These are phyloP conservation scores for Haplographium delicatum DNA, from an alignment of 495 filamentous ascomycete genomes.

Conservation along the genomic window DNA sequence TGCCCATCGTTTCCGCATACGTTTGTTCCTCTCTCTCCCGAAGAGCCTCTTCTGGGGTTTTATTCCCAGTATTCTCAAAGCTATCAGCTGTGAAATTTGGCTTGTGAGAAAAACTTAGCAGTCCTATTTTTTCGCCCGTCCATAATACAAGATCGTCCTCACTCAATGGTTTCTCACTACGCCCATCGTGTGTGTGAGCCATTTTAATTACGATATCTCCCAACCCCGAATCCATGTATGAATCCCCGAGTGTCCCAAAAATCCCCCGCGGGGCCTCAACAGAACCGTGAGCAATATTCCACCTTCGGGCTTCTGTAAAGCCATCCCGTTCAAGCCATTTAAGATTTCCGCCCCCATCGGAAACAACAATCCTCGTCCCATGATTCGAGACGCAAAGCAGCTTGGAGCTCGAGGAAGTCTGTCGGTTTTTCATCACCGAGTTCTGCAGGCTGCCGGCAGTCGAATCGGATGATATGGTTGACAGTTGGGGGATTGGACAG, in stretches of 20 bases:
- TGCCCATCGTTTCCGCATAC: constrained; percentile 66
- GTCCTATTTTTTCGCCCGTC: constrained; percentile 75
- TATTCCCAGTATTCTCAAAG: constrained; percentile 39
- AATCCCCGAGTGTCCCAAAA: constrained; percentile 38
- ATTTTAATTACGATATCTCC: constrained; percentile 69
- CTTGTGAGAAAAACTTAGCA: constrained; percentile 55
- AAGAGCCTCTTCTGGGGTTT: constrained; percentile 35
- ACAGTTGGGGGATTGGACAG: constrained; percentile 28
- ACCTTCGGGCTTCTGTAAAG: constrained; percentile 69
- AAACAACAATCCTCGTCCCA: constrained; percentile 77
- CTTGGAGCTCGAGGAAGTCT: constrained; percentile 75
- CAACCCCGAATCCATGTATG: constrained; percentile 34
- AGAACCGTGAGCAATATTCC: constrained; percentile 57
- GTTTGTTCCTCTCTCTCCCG: constrained; percentile 43
- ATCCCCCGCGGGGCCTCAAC: constrained; percentile 31
- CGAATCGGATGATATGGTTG: constrained; percentile 33
- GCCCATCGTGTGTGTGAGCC: constrained; percentile 51
- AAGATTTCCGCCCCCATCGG: constrained; percentile 76
- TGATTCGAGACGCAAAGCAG: constrained; percentile 80
- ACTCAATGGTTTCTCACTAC: constrained; percentile 32
- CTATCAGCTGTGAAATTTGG: constrained; percentile 40
- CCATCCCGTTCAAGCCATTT: constrained; percentile 94
- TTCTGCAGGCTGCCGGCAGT: constrained; percentile 33
- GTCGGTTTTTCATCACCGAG: constrained; percentile 63
- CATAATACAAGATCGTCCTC: constrained; percentile 68